A percentile compares a stretch with the other conserved stretches of the same genome.
These are phyloP conservation scores for Elsinoe batatas DNA, from an alignment of 2,329 filamentous ascomycete genomes.

Conservation along the genomic window DNA sequence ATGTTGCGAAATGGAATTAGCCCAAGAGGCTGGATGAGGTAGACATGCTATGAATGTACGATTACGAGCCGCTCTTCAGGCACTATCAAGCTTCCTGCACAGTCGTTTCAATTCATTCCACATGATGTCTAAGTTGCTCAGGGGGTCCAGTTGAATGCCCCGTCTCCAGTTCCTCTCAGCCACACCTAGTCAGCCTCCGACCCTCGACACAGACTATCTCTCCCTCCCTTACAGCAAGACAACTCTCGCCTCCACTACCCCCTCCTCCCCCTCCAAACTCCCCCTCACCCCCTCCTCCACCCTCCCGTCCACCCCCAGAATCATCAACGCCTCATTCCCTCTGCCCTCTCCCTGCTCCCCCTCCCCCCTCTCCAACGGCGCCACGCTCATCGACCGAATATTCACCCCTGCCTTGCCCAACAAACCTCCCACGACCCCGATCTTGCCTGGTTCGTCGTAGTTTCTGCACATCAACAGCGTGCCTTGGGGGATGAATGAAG, in stretches of 20 bases:
- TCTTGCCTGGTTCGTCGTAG: constrained; percentile 73
- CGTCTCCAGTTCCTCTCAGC: neutral
- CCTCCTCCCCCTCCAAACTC: constrained; percentile 40
- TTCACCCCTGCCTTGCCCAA: constrained; percentile 64
- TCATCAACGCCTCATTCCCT: constrained; percentile 67
- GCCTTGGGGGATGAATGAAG: constrained; percentile 63
- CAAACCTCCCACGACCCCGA: constrained; percentile 64
- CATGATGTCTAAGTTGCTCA: no score
- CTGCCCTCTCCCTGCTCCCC: constrained; percentile 19
- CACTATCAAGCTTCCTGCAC: neutral
- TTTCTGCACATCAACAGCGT: constrained; percentile 71
- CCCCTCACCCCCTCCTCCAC: constrained; percentile 49
- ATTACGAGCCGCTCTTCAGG: neutral
- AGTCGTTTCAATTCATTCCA: neutral
- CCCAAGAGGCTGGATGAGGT: neutral
- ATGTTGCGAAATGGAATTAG: neutral
- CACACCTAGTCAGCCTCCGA: no score
- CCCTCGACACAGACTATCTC: no score
- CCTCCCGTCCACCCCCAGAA: constrained; percentile 59
- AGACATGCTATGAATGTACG: constrained; percentile 5
- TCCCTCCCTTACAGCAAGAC: constrained; percentile 35
- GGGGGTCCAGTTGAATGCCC: neutral
- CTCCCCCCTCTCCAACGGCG: constrained; percentile 38
- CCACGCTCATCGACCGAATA: constrained; percentile 71
- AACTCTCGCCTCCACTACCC: constrained; percentile 44